phyloP scores from a whole-genome alignment of 1,284 basidiomycete species.

The Quambalaria eucalypti region DNA sequence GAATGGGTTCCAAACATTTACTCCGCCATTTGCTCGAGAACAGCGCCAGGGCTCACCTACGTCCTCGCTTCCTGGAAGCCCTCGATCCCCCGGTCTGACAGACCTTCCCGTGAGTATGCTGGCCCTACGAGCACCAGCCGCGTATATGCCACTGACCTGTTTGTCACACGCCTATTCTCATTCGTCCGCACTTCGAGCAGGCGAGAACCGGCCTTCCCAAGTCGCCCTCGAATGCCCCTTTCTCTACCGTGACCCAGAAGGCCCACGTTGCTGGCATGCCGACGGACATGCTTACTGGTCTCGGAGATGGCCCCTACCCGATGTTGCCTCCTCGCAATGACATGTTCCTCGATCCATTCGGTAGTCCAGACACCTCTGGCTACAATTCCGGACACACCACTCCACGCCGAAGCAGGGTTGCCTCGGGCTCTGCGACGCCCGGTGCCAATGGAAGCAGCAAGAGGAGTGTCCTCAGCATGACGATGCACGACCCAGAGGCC shows the following conservation, averaged over 20 bases:
- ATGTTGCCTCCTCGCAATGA: constrained; percentile 6
- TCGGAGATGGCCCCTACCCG: constrained; percentile 31
- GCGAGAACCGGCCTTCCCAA: too few species aligned
- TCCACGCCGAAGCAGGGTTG: constrained; percentile 6
- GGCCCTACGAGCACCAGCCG: too few species aligned
- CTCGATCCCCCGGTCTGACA: background rate
- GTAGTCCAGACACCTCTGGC: constrained; percentile 22
- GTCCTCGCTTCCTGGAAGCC: background rate
- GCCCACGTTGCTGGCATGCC: constrained; percentile 8
- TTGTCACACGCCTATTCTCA: too few species aligned
- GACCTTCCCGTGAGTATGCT: background rate
- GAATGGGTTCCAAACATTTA: background rate
- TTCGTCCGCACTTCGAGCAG: too few species aligned
- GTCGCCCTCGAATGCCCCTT: background rate
- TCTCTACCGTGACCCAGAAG: constrained; percentile 6
- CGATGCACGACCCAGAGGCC: constrained; percentile 31
- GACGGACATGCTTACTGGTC: constrained; percentile 29
- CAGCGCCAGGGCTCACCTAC: background rate
- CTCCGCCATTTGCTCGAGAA: background rate
- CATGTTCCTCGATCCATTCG: constrained; percentile 4
- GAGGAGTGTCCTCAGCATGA: constrained; percentile 26
- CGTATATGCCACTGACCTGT: too few species aligned
- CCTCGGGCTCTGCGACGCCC: background rate
- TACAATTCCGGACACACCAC: constrained; percentile 17
- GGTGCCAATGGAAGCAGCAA: constrained; percentile 3